These are phyloP conservation scores for Francoa sonchifolia DNA, from an alignment of 441 rosid species.

Conservation along the genomic window DNA sequence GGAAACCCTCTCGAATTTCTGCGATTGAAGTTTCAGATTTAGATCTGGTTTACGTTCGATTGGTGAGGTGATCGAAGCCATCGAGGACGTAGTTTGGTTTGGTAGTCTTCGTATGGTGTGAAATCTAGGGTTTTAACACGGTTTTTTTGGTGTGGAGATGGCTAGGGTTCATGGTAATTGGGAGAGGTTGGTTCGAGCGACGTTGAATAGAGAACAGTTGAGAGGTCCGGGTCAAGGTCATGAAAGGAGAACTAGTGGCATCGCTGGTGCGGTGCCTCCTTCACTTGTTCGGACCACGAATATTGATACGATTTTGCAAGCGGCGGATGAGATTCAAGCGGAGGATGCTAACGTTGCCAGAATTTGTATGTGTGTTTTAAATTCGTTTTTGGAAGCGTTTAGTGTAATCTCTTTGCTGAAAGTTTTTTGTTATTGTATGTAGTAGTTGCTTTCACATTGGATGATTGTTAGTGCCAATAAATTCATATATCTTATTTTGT, in stretches of 20 bases:
- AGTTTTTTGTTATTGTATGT: no score
- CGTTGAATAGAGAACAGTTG: conserved; percentile 67
- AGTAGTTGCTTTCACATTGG: no score
- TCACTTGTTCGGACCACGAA: conserved; percentile 80
- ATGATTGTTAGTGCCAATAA: no score
- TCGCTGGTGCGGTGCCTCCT: conserved; percentile 82
- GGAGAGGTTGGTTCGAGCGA: conserved; percentile 83
- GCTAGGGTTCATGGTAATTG: conserved; percentile 59
- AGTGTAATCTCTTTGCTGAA: no score
- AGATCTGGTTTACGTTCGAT: no score
- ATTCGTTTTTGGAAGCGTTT: no score
- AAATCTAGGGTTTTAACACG: conserved; percentile 24
- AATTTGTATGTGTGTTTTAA: conserved; percentile 43
- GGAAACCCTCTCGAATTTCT: no score
- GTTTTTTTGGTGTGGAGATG: conserved; percentile 28
- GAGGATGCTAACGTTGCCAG: conserved; percentile 63
- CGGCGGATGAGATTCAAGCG: conserved; percentile 88
- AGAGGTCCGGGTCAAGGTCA: conserved; percentile 48
- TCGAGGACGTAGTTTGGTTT: no score
- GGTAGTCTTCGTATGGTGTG: conserved; percentile 5
- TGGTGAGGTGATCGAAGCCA: no score
- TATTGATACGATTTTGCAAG: conserved; percentile 80
- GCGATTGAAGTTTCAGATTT: no score
- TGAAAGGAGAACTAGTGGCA: conserved; percentile 53
- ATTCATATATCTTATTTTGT: no score